Base-by-base conservation (phyloP, 805 yeast genomes). In the Yarrowia sp. region DNA sequence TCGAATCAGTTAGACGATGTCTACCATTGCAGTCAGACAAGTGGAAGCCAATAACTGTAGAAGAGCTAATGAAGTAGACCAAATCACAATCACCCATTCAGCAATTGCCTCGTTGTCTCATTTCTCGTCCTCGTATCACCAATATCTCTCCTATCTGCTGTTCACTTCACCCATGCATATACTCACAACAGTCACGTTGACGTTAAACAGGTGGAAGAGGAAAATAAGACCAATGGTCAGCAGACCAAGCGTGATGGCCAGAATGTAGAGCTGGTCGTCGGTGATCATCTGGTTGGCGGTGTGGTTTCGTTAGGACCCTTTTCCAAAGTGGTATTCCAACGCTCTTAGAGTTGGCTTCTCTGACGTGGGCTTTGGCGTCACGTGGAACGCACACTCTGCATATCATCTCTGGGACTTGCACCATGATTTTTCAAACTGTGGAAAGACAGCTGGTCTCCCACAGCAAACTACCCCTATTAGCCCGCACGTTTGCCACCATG, bases 221-320 rank as follows among this genome's bases (percentile, higher is more conserved):
- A 90, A 79, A 46, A 92, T 89, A 73, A 93, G 82, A 1, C 86
- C 83, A 77, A 92, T 84, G 71, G 95, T 87, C 7, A 86, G 76
- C 68, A 92, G 77, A 5, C 97, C 98, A 72, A 90, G 88, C 12
- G 86, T 78, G 56, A 91, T 83, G 64, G 91, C 96, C 55, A 91
- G 80, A 61, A 85, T 79, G 77, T 92, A 86, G 77, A 93, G 84
- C 78, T 92, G 95, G 68, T 82, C 82, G 82, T 93, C 98, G 15
- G 91, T 82, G 75, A 93, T 92, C 97, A 93, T 93, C 59, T 56
- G 22, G 61, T 55, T 26, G 32, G 32, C 32, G 61, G 63, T 56
- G 59, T 53, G 43, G 45, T 53, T 38, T 38, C 38, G 43, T 26
- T 12, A 38, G 38, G 43, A 36, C 59, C 59, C 16, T 19, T 38